Conservation (phyloP, 768 basidiomycete species). For the Tulasnella sp. region DNA sequence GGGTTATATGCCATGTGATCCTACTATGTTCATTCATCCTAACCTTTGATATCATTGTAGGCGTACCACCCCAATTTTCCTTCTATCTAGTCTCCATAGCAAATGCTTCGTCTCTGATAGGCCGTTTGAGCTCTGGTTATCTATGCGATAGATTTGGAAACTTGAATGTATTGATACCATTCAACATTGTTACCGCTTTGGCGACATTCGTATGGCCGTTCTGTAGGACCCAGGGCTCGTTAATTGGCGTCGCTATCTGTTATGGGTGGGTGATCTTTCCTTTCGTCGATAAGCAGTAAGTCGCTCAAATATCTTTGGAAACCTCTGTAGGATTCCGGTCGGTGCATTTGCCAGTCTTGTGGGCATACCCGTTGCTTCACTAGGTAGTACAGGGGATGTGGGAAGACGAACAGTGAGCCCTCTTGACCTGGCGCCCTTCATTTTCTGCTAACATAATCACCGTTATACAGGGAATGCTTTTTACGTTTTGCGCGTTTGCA, state of each 20-base stretch:
- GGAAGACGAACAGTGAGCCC: slow-evolving; percentile 12
- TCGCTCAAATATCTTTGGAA: not conserved
- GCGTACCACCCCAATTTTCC: slow-evolving; percentile 11
- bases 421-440: not conserved
- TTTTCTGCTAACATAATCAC: not conserved
- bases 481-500: slow-evolving; percentile 13
- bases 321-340: slow-evolving; percentile 36
- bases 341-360: slow-evolving; percentile 36
- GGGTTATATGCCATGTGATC: too few relatives aligned
- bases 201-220: slow-evolving; percentile 65
- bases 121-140: slow-evolving; percentile 23
- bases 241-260: slow-evolving; percentile 42
- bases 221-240: slow-evolving; percentile 30
- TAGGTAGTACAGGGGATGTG: slow-evolving; percentile 14
- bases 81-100: slow-evolving; percentile 22
- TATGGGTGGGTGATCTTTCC: slow-evolving; percentile 41
- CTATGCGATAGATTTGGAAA: slow-evolving; percentile 32
- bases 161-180: slow-evolving; percentile 56
- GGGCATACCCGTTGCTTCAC: slow-evolving; percentile 11
- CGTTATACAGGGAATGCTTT: slow-evolving; percentile 13
- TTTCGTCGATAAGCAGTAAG: not conserved
- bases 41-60: not conserved
- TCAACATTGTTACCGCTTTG: slow-evolving; percentile 41
- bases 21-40: too few relatives aligned
- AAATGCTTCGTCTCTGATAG: slow-evolving; percentile 23